Conservation (phyloP, 2,329 filamentous ascomycete genomes). For the Nannizziopsis barbatae region DNA sequence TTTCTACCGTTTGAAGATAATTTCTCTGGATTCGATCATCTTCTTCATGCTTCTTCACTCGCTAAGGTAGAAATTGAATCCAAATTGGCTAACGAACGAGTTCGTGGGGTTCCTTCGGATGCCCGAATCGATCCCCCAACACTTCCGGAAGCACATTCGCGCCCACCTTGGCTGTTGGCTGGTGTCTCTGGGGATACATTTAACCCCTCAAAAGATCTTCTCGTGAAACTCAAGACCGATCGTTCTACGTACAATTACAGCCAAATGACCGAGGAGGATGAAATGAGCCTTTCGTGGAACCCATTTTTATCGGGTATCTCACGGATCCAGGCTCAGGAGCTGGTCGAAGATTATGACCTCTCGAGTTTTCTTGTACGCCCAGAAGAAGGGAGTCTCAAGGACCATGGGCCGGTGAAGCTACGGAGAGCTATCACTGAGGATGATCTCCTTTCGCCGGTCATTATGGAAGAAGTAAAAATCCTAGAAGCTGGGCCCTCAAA, state of each 20-base stretch:
- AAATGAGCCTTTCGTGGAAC: conserved; percentile 7
- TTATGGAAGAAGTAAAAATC: too few species aligned
- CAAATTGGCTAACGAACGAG: conserved; percentile 34
- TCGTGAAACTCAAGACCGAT: not conserved
- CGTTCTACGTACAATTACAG: not conserved
- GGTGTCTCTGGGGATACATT: not conserved
- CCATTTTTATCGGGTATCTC: conserved; percentile 4
- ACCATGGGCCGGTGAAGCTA: not conserved
- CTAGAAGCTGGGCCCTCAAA: too few species aligned
- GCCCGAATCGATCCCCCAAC: conserved; percentile 40
- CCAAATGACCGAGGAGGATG: not conserved
- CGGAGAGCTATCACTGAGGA: not conserved
- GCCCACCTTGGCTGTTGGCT: conserved; percentile 37
- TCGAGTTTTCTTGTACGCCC: not conserved
- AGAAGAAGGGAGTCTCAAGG: not conserved
- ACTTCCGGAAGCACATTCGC: conserved; percentile 35
- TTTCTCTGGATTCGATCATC: conserved; percentile 17
- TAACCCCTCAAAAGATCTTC: not conserved
- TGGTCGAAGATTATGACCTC: not conserved
- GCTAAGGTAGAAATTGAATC: conserved; percentile 23
- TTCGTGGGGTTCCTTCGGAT: conserved; percentile 38
- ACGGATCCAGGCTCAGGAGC: not conserved
- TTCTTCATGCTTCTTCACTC: conserved; percentile 26
- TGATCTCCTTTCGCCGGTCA: too few species aligned
- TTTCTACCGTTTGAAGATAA: not conserved